phyloP scores from a whole-genome alignment of 192 early-diverging fungal species.

The Dispira parvispora region DNA sequence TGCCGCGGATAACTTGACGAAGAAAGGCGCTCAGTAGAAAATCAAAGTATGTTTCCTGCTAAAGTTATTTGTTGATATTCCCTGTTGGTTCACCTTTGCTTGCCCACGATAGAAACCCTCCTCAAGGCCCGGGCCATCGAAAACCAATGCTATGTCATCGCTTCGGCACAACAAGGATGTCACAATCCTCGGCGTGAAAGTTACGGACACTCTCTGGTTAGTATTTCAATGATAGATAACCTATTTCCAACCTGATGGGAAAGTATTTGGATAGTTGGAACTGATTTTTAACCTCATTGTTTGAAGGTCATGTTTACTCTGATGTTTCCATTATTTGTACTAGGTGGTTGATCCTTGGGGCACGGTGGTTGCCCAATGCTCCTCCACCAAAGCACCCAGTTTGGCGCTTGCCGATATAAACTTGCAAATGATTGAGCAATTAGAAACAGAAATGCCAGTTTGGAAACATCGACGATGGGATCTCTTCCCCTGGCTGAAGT shows the following conservation, averaged over 20 bases:
- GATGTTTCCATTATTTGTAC: neutral
- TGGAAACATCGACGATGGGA: no score
- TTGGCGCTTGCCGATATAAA: slow-evolving; percentile 52
- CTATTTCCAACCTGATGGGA: no score
- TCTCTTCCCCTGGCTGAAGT: no score
- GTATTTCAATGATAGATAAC: neutral
- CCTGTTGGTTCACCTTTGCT: no score
- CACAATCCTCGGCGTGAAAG: slow-evolving; percentile 52
- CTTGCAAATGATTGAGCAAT: slow-evolving; percentile 14
- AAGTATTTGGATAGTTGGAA: no score
- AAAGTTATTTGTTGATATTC: no score
- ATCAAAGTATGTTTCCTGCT: no score
- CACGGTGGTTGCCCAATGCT: slow-evolving; percentile 42
- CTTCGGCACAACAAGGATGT: slow-evolving; percentile 58
- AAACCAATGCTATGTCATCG: slow-evolving; percentile 68
- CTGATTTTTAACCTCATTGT: no score
- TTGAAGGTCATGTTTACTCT: no score
- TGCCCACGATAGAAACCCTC: slow-evolving; percentile 29
- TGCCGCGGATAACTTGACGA: no score
- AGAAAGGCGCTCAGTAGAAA: no score
- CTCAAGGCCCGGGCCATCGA: slow-evolving; percentile 71
- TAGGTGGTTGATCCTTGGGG: slow-evolving; percentile 79
- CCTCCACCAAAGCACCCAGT: slow-evolving; percentile 30
- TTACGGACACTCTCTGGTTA: slow-evolving; percentile 65
- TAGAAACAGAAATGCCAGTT: no score